Evolutionary conservation across 2,329 filamentous ascomycete species (phyloP), one percentile per base, ranked within the genome.

Genomic region (Plectosphaerella cucumerina): DNA sequence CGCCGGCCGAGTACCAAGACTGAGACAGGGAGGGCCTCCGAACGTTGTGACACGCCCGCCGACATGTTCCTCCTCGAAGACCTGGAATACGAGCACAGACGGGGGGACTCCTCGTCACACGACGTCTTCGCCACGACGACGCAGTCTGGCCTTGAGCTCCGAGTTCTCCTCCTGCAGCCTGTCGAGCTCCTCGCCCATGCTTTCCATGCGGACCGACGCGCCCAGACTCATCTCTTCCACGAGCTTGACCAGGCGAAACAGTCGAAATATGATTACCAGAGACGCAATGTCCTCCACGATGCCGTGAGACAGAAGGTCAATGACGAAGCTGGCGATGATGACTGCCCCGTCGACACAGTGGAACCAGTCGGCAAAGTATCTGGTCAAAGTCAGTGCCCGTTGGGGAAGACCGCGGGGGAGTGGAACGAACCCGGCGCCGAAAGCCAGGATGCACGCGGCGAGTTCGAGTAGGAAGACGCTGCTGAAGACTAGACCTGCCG

Each of bases 171-270:
- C 68, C 59, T 80, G 76, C 9, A 86, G 65, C 22, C 73, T 66
- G 46, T 76, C 72, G 22, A 87, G 69, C 50, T 73, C 66, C 48
- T 72, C 65, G 56, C 80, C 71, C 37, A 87, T 66, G 10, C 74
- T 73, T 54, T 84, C 82, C 69, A 83, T 78, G 61, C 82, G 73
- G 65, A 87, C 84, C 34, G 79, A 69, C 2, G 83, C 82, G 9
- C 82, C 83, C 6, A 84, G 74, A 26, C 78, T 79, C 54, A 87
- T 72, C 65, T 89, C 85, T 60, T 89, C 83, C 6, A 86, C 80
- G 48, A 88, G 85, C 70, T 88, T 87, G 62, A 87, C 81, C 43
- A 89, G 76, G 15, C 86, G 76, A 81, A 84, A 87, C 4, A 89
- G 70, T 49, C 85, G 80, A 43, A 89, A 69, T 4, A 87, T 73